phyloP scores from a whole-genome alignment of 2,329 filamentous ascomycete genomes.

The Diaporthe amygdali region DNA sequence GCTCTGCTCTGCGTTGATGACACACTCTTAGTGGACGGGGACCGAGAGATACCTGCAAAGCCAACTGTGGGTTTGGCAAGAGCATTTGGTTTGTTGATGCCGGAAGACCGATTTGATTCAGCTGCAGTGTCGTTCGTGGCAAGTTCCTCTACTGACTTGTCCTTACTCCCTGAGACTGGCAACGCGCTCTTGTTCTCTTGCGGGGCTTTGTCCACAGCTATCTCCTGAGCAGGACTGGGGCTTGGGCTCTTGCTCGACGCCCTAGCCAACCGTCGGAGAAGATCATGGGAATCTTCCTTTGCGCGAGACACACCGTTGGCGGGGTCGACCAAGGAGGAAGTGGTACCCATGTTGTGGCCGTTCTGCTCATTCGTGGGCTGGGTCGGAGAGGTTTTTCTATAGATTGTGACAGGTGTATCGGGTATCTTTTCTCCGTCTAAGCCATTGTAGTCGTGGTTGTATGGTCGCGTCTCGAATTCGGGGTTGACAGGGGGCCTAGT shows the following conservation, averaged over 20 bases:
- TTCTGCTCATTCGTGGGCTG: constrained; percentile 12
- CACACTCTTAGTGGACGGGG: constrained; percentile 21
- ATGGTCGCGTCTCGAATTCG: constrained; percentile 22
- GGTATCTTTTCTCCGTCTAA: constrained; percentile 40
- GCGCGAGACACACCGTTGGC: constrained; percentile 30
- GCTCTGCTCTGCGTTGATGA: constrained; percentile 18
- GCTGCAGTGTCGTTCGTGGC: neutral
- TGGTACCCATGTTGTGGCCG: constrained; percentile 15
- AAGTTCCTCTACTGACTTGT: neutral
- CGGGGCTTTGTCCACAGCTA: constrained; percentile 28
- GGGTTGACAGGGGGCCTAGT: constrained; percentile 17
- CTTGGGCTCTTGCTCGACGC: constrained; percentile 43
- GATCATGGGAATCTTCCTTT: constrained; percentile 50
- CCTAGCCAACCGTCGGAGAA: constrained; percentile 55
- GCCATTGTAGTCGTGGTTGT: constrained; percentile 8
- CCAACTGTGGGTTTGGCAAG: constrained; percentile 47
- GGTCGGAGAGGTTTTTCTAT: constrained; percentile 30
- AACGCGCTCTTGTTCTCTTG: constrained; percentile 11
- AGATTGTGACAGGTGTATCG: constrained; percentile 48
- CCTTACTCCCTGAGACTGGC: neutral
- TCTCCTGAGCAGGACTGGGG: constrained; percentile 43
- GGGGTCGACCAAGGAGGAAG: constrained; percentile 21
- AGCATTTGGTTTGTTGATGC: constrained; percentile 19
- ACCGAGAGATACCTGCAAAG: constrained; percentile 42
- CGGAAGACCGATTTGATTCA: neutral